Percentiles rank a stretch among this genome's conserved stretches.
Conservation (phyloP, 805 yeast species). For the Scheffersomyces stipitis region DNA sequence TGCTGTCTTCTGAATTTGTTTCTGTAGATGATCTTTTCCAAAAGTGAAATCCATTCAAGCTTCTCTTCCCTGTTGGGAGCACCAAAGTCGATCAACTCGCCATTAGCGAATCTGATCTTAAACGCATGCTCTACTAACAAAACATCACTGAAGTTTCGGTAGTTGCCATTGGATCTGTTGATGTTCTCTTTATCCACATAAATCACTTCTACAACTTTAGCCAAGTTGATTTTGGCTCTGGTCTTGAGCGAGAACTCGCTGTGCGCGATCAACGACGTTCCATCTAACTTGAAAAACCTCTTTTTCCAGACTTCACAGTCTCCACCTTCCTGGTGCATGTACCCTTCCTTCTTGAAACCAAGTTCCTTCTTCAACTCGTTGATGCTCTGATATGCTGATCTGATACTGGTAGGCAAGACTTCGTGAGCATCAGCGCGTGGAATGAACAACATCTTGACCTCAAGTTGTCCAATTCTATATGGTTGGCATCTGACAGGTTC, state of each 20-base stretch:
- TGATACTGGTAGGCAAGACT: constrained; percentile 68
- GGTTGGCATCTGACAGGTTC: constrained; percentile 43
- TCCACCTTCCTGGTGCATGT: constrained; percentile 86
- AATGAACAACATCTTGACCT: constrained; percentile 65
- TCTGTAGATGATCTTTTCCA: constrained; percentile 56
- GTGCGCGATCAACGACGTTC: constrained; percentile 71
- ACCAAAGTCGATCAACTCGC: constrained; percentile 81
- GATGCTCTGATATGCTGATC: constrained; percentile 39
- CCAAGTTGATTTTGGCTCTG: constrained; percentile 71
- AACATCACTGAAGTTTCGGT: constrained; percentile 71
- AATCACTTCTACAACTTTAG: constrained; percentile 58
- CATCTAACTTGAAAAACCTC: constrained; percentile 72
- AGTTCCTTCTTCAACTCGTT: constrained; percentile 30
- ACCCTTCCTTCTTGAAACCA: constrained; percentile 54
- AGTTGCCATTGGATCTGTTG: constrained; percentile 26
- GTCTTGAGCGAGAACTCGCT: constrained; percentile 68
- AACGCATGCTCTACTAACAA: constrained; percentile 70
- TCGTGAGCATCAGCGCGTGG: constrained; percentile 64
- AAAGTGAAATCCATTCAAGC: constrained; percentile 59
- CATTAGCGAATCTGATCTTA: constrained; percentile 71
- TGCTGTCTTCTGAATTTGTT: constrained; percentile 58
- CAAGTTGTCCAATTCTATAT: constrained; percentile 62
- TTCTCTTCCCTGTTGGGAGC: constrained; percentile 69
- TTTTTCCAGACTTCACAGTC: constrained; percentile 75
- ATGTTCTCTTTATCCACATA: constrained; percentile 42